Base-by-base conservation (phyloP, 495 filamentous ascomycete species). In the Trypethelium eluteriae region DNA sequence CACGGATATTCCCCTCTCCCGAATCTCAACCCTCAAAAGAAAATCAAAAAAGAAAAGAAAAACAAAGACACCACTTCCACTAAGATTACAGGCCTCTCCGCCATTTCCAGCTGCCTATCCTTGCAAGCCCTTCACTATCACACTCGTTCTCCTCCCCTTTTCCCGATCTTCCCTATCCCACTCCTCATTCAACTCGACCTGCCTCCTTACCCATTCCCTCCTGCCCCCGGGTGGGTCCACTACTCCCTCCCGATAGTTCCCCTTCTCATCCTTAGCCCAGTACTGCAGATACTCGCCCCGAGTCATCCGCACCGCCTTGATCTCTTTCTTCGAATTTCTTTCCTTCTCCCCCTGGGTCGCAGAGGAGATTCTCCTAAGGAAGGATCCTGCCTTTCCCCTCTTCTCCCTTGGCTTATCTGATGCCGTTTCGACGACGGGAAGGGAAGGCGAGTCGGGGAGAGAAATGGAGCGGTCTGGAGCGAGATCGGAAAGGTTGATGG, bases 211-310 rank as follows among this genome's bases (percentile, higher is more conserved):
- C 53, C 53, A 59, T 14, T 59, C 53, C 2, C 53, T 34, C 53
- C 53, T 59, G 34, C 53, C 53, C 7, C 53, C 53, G 1, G 53
- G 53, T 6, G 53, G 53, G 3, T 36, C 32, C 25, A 59, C 53
- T 36, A 59, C 53, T 3, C 14, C 53, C 10, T 34, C 53, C 32
- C 36, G 34, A 14, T 59, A 65, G 1, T 18, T 25, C 9, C 63
- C 63, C 16, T 65, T 50, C 39, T 50, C 44, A 38, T 50, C 63
- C 34, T 65, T 65, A 6, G 63, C 63, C 63, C 63, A 65, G n/a
- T 53, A 65, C 63, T 65, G 50, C 39, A 65, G 32, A 56, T 65
- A 65, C n/a, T 65, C 63, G 2, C 39, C 63, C 3, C 63, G 44
- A 25, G 41, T 65, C 63, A 65, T 65, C 32, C 32, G 18, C n/a